Evolutionary conservation across 2,329 filamentous ascomycete genomes (phyloP).

Genomic region (Pseudocercospora fijiensis): DNA sequence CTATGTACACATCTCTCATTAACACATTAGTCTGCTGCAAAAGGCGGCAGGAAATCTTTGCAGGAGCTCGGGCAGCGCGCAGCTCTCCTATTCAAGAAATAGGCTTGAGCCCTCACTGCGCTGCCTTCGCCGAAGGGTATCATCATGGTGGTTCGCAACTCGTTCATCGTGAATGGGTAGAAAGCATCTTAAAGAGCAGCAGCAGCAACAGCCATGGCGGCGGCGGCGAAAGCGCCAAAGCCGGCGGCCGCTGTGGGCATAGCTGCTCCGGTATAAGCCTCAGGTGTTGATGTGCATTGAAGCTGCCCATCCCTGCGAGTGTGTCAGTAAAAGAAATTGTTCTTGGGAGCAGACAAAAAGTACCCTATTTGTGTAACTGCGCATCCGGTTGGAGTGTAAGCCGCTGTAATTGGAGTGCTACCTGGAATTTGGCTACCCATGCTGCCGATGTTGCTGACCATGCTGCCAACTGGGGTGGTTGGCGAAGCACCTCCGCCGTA

Average conservation of each 20-base stretch:
- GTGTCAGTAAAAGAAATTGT: not conserved
- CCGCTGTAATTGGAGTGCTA: constrained; percentile 8
- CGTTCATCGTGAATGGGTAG: not conserved
- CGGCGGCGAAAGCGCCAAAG: constrained; percentile 14
- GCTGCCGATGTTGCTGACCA: not conserved
- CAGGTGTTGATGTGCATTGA: not conserved
- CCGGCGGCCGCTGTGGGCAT: constrained; percentile 11
- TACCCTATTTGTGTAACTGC: constrained; percentile 1
- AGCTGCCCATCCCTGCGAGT: not conserved
- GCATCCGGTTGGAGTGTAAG: constrained; percentile 1
- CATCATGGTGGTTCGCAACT: not conserved
- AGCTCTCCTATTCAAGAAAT: not conserved
- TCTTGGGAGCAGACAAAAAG: not conserved
- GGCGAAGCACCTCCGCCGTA: not conserved
- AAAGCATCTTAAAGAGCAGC: constrained; percentile 1
- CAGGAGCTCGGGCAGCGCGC: not conserved
- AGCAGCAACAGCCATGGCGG: constrained; percentile 13
- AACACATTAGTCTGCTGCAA: constrained; percentile 6
- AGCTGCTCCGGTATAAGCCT: constrained; percentile 14
- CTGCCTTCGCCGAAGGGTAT: constrained; percentile 1
- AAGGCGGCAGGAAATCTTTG: constrained; percentile 3
- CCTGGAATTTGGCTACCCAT: constrained; percentile 7
- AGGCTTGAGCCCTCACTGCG: not conserved
- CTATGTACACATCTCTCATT: constrained; percentile 7
- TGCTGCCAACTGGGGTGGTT: not conserved